Percentiles rank a stretch among this genome's conserved stretches.
These are phyloP conservation scores for Scutellaria minor DNA, from an alignment of 257 asterid genomes.

Conservation along the genomic window DNA sequence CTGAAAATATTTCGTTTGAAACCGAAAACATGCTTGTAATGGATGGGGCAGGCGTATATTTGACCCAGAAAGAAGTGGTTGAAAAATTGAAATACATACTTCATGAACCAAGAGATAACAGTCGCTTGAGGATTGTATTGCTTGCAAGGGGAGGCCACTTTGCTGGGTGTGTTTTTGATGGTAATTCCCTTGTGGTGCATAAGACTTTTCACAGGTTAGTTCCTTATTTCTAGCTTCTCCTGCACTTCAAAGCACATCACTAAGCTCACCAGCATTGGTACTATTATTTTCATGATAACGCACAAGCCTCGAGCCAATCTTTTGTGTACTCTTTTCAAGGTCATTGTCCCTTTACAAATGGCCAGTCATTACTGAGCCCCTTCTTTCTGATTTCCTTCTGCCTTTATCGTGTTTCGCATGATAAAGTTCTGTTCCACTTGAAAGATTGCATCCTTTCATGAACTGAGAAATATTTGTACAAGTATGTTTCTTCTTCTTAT, in stretches of 20 bases:
- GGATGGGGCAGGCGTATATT: slow-evolving; percentile 46
- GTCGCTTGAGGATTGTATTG: slow-evolving; percentile 74
- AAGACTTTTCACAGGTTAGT: slow-evolving; percentile 97
- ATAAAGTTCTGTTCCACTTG: neutral
- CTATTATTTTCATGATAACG: slow-evolving; percentile 8
- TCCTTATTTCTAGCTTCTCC: slow-evolving; percentile 20
- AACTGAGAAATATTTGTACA: neutral
- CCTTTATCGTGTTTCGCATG: neutral
- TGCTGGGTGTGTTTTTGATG: slow-evolving; percentile 98
- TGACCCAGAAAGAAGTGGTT: slow-evolving; percentile 61
- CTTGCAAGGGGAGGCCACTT: slow-evolving; percentile 97
- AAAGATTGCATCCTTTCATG: neutral
- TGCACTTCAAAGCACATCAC: slow-evolving; percentile 18
- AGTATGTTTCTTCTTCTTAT: slow-evolving; percentile 10
- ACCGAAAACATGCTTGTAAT: slow-evolving; percentile 45
- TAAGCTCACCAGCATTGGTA: neutral
- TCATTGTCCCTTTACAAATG: neutral
- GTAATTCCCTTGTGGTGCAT: slow-evolving; percentile 76
- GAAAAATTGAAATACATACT: slow-evolving; percentile 65
- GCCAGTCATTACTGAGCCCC: neutral
- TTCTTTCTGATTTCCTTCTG: neutral
- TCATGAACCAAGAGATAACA: slow-evolving; percentile 75
- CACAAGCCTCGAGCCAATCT: neutral
- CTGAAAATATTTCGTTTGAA: slow-evolving; percentile 59
- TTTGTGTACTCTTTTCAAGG: slow-evolving; percentile 1